Conservation (phyloP, 2,329 filamentous ascomycete species). For the Xylariaceae sp. region DNA sequence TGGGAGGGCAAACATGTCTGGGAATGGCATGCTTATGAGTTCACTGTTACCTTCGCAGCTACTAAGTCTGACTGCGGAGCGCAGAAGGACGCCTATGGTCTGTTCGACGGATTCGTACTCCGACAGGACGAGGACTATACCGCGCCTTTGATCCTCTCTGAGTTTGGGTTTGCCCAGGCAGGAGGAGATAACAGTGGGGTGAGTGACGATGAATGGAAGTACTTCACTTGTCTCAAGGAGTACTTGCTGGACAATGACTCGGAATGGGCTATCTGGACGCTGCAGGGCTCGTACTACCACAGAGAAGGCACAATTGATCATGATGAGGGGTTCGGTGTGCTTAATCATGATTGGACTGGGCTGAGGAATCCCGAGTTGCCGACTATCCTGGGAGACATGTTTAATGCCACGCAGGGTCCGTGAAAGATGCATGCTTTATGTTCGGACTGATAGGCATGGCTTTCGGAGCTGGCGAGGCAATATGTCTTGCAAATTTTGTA, state of each 20-base stretch:
- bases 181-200: constrained; percentile 42
- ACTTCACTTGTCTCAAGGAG: constrained; percentile 50
- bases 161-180: constrained; percentile 55
- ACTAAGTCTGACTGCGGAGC: constrained; percentile 42
- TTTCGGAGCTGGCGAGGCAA: not conserved
- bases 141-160: constrained; percentile 55
- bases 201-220: constrained; percentile 43
- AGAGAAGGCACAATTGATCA: constrained; percentile 47
- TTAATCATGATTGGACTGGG: constrained; percentile 43
- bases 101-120: constrained; percentile 51
- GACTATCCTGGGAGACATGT: constrained; percentile 34
- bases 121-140: constrained; percentile 46
- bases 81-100: constrained; percentile 44
- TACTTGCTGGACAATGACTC: constrained; percentile 56
- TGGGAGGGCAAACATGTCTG: constrained; percentile 55
- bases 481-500: not conserved
- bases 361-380: constrained; percentile 37
- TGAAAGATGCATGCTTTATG: constrained; percentile 16
- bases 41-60: constrained; percentile 48
- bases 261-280: constrained; percentile 59
- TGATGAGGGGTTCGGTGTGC: constrained; percentile 52
- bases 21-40: constrained; percentile 59
- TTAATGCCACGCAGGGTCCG: constrained; percentile 41
- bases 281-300: constrained; percentile 59
- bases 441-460: not conserved